Evolutionary conservation across 176 grass and related monocot genomes (phyloP).

Genomic region (Rhipidocladum racemiflorum): DNA sequence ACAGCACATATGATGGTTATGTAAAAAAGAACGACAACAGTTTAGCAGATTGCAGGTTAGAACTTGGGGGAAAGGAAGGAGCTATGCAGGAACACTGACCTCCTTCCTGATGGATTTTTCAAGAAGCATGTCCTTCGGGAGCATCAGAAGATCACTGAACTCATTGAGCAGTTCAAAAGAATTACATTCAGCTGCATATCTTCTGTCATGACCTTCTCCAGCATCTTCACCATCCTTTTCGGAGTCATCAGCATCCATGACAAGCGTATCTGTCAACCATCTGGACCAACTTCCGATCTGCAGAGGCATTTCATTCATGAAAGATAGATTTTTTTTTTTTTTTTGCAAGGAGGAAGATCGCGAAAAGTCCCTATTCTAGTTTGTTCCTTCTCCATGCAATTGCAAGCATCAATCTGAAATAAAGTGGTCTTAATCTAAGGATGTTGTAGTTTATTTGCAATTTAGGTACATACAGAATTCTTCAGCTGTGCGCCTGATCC

Average conservation of each 20-base stretch:
- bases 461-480: slow-evolving; percentile 59
- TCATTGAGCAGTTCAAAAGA: slow-evolving; percentile 71
- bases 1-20: neutral
- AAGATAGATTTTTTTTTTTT: slow-evolving; percentile 1
- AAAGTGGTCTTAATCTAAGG: slow-evolving; percentile 5
- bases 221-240: slow-evolving; percentile 34
- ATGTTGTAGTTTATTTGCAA: neutral
- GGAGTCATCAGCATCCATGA: slow-evolving; percentile 51
- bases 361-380: neutral
- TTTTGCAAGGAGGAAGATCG: neutral
- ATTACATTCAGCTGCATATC: slow-evolving; percentile 30
- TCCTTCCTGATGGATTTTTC: slow-evolving; percentile 80
- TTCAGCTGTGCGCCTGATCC: slow-evolving; percentile 91
- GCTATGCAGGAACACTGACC: slow-evolving; percentile 28
- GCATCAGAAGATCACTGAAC: slow-evolving; percentile 94
- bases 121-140: slow-evolving; percentile 93
- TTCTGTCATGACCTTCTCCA: slow-evolving; percentile 32
- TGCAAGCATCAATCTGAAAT: neutral
- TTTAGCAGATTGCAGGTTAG: neutral
- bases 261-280: slow-evolving; percentile 61
- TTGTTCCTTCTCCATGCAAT: slow-evolving; percentile 6
- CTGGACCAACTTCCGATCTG: slow-evolving; percentile 89
- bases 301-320: slow-evolving; percentile 6
- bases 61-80: slow-evolving; percentile 9
- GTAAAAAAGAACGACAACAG: neutral